Percentiles rank a stretch among this genome's conserved stretches.
Evolutionary conservation across 1,139 yeast genomes (phyloP).

Genomic region (Yamadazyma blattariae): DNA sequence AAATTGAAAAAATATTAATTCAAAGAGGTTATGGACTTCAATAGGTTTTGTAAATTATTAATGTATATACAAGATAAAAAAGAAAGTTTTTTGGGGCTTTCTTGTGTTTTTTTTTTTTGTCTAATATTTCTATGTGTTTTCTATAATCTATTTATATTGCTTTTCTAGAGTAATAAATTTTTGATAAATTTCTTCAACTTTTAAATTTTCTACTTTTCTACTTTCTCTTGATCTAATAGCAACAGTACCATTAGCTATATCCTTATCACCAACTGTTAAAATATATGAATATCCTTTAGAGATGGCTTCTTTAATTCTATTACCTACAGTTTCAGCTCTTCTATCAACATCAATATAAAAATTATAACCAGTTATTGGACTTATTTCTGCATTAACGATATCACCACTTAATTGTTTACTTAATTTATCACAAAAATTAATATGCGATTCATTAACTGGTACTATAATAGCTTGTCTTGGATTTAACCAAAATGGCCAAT

Average conservation of each 20-base stretch:
- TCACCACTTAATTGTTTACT: conserved; percentile 52
- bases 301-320: conserved; percentile 75
- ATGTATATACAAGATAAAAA: conserved; percentile 6
- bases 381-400: conserved; percentile 27
- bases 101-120: too few species aligned
- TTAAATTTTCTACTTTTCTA: conserved; percentile 45
- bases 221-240: conserved; percentile 65
- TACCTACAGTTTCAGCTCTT: conserved; percentile 76
- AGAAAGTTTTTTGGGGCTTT: too few species aligned
- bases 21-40: conserved; percentile 37
- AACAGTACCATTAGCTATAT: conserved; percentile 56
- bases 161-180: conserved; percentile 53
- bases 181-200: conserved; percentile 45
- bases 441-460: conserved; percentile 68
- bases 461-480: conserved; percentile 91
- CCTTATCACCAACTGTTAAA: conserved; percentile 84
- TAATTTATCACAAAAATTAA: conserved; percentile 50
- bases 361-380: conserved; percentile 58
- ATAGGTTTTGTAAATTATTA: conserved; percentile 1
- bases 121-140: too few species aligned
- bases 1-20: conserved; percentile 59
- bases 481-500: conserved; percentile 98
- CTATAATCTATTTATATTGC: conserved; percentile 25
- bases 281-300: conserved; percentile 77
- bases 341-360: conserved; percentile 76